Evolutionary conservation across 2,329 filamentous ascomycete genomes (phyloP), one percentile per base, ranked within the genome.

Genomic region (Claviceps paspali): DNA sequence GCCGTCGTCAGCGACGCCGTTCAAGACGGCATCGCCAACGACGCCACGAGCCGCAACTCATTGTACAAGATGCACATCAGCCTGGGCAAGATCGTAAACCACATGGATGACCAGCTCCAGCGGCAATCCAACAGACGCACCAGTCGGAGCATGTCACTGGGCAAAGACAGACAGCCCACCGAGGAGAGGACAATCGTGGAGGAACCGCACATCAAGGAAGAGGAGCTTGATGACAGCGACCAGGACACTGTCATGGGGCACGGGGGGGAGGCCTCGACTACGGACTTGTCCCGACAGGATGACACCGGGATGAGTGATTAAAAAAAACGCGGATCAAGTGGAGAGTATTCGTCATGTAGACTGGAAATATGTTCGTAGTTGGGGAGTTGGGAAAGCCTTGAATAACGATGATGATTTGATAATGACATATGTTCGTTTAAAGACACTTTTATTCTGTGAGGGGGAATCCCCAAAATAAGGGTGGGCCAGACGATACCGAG

Each of bases 31-130:
- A 57, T 76, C 31, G 60, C 73, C 39, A 65, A 65, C 15, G 80
- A 76, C 54, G 72, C 70, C 11, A 72, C 68, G 17, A 71, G 68
- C 45, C 66, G 72, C 35, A 81, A 81, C 43, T 68, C 76, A 0
- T 59, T 81, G 11, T 78, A 74, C 60, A 81, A 81, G 54, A 69
- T 81, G 36, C 76, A 82, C 47, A 69, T 80, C 45, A 68, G 64
- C 41, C 57, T 82, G 1, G 75, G 75, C 47, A 80, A 80, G 59
- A 78, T 80, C 38, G 73, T 79, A 44, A 78, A 79, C 48, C 54
- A 54, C 23, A 63, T 79, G 3, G 67, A 68, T 39, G 68, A 67
- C 49, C 52, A 52, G 43, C 53, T 67, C 49, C 52, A 52, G 43
- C 53, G 58, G 38, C 53, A 52, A 2, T 47, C 46, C 28, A 47